Percentiles rank a stretch among this genome's conserved stretches.
phyloP scores from a whole-genome alignment of 2,329 filamentous ascomycete genomes.

The Pseudogymnoascus sp. region DNA sequence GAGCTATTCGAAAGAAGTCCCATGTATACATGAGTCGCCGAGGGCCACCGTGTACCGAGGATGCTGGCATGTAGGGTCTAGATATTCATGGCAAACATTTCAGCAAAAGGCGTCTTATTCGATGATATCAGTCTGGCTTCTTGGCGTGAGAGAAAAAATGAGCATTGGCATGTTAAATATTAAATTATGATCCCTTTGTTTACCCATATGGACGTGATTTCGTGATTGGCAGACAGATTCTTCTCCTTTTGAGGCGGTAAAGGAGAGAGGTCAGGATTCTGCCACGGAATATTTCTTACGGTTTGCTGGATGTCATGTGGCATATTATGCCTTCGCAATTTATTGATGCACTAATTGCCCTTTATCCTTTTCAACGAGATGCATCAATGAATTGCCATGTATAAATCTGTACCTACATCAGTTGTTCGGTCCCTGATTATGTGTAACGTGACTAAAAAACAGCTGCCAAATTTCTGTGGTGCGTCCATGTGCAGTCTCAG shows the following conservation, averaged over 20 bases:
- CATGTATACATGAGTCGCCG: slow-evolving; percentile 1
- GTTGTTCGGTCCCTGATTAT: not conserved
- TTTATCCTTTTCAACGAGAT: not conserved
- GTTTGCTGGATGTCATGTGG: not conserved
- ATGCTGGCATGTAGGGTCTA: slow-evolving; percentile 4
- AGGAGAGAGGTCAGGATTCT: not conserved
- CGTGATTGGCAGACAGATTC: not conserved
- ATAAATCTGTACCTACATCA: not conserved
- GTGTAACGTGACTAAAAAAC: not conserved
- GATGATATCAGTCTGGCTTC: slow-evolving; percentile 6
- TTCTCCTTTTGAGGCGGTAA: not conserved
- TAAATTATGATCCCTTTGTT: slow-evolving; percentile 6
- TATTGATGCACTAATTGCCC: too few relatives aligned
- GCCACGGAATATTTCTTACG: not conserved
- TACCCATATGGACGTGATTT: not conserved
- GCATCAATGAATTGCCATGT: not conserved
- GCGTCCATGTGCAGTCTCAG: not conserved
- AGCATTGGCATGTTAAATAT: slow-evolving; percentile 9
- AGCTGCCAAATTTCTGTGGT: not conserved
- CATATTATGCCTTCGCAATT: too few relatives aligned
- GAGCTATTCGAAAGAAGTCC: slow-evolving; percentile 10
- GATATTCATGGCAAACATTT: slow-evolving; percentile 12
- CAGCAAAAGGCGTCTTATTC: slow-evolving; percentile 7
- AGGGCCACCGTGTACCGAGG: slow-evolving; percentile 1
- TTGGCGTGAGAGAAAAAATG: slow-evolving; percentile 9